Percentiles rank a stretch among this genome's conserved stretches.
Evolutionary conservation across 306 rosid species (phyloP).

Genomic region (Quercus ilex): DNA sequence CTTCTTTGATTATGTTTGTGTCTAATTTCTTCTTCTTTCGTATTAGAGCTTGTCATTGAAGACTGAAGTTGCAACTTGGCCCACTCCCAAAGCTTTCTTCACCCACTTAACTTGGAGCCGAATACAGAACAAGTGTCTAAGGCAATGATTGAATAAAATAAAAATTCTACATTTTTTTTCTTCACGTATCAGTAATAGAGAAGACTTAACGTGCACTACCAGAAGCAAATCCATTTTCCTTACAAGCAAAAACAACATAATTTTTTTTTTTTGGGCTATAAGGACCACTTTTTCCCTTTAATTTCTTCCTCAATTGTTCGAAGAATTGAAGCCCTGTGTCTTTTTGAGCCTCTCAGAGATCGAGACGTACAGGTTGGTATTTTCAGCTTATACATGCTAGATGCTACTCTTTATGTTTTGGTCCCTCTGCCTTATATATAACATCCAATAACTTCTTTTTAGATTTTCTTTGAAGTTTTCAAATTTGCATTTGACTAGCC

Average conservation of each 20-base stretch:
- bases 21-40: neutral
- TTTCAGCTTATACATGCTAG: neutral
- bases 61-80: neutral
- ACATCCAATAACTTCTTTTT: neutral
- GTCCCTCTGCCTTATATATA: too few relatives aligned
- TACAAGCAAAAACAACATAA: slow-evolving; percentile 37
- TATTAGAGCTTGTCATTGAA: neutral
- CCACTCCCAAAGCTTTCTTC: neutral
- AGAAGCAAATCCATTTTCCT: slow-evolving; percentile 5
- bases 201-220: slow-evolving; percentile 51
- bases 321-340: neutral
- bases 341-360: too few relatives aligned
- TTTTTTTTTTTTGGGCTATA: neutral
- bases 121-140: neutral
- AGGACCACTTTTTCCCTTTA: neutral
- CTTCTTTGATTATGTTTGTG: neutral
- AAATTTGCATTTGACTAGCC: neutral
- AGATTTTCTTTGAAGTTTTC: neutral
- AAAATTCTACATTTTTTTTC: slow-evolving; percentile 10
- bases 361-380: neutral
- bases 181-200: neutral
- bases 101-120: neutral
- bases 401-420: neutral
- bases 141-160: neutral
- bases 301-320: neutral